Base-by-base conservation (phyloP, 371 early-diverging fungal species). In the Mucor racemosus region DNA sequence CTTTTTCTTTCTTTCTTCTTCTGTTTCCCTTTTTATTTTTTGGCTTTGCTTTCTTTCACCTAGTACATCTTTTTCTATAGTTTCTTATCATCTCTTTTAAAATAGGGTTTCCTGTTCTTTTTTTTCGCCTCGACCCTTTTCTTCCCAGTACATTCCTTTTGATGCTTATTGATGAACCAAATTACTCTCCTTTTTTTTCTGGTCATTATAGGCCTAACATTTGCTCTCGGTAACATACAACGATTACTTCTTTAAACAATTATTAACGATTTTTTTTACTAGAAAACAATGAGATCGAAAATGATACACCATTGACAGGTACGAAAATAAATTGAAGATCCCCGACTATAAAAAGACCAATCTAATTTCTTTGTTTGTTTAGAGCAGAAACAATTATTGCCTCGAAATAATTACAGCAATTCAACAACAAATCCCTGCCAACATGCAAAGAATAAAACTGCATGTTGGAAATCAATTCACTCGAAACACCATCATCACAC, bases 101-200 rank as follows among this genome's bases (percentile, higher is more conserved):
- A 26, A 41, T 15, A 50, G 50, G 50, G 50, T 21, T 50, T 50
- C 50, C 17, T 50, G 9, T 26, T 50, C 26, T 26, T 26, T 26
- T 26, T 11, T 44, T 44, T 17, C 17, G 50, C 26, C 50, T 48
- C 15, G 17, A 48, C 11, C 26, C 50, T 46, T 26, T 40, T 63
- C 59, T 58, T 50, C 60, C 50, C 56, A 35, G 39, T 62, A 61
- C 67, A 58, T 71, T 69, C 67, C 65, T 77, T 65, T 67, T 70
- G 67, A 67, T 73, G 64, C 72, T 66, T 54, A 73, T 78, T 78
- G 75, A 78, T 78, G 78, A 73, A 72, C 67, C 73, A 71, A 69
- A 46, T 61, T 71, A 72, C 72, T 64, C 71, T 74, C 62, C 74
- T 78, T 73, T 63, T 78, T 50, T 71, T 75, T 40, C 36, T 78